Conservation (phyloP, 2,329 filamentous ascomycete genomes). For the Diaporthe helianthi region DNA sequence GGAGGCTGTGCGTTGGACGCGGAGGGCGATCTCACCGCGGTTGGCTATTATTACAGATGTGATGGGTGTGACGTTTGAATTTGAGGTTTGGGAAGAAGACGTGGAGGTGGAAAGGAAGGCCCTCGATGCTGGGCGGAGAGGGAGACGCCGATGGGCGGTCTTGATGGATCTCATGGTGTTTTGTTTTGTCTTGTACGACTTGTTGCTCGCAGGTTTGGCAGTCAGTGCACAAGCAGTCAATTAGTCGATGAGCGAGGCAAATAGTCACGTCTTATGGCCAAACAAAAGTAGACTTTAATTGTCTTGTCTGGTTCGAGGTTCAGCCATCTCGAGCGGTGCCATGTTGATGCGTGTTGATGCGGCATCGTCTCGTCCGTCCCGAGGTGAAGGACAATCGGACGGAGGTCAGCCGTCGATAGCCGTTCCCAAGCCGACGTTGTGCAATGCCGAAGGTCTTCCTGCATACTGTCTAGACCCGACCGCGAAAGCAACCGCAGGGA, state of each 20-base stretch:
- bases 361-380: background rate
- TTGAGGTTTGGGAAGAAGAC: constrained; percentile 42
- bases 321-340: background rate
- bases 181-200: background rate
- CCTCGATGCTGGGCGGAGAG: constrained; percentile 37
- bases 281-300: background rate
- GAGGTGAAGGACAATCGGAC: background rate
- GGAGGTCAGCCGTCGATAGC: constrained; percentile 33
- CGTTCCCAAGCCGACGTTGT: constrained; percentile 26
- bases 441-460: no score
- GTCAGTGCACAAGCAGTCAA: background rate
- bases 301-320: background rate
- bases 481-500: background rate
- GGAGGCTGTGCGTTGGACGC: constrained; percentile 87
- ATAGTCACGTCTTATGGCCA: background rate
- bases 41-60: constrained; percentile 94
- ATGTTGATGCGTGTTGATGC: no score
- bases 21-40: constrained; percentile 93
- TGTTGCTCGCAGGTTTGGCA: background rate
- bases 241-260: background rate
- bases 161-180: constrained; percentile 62
- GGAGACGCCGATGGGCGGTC: constrained; percentile 56
- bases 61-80: constrained; percentile 54
- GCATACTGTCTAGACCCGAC: background rate
- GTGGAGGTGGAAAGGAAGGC: constrained; percentile 45